phyloP scores from a whole-genome alignment of 73 alveolate genomes.

The Urostyla sp. region DNA sequence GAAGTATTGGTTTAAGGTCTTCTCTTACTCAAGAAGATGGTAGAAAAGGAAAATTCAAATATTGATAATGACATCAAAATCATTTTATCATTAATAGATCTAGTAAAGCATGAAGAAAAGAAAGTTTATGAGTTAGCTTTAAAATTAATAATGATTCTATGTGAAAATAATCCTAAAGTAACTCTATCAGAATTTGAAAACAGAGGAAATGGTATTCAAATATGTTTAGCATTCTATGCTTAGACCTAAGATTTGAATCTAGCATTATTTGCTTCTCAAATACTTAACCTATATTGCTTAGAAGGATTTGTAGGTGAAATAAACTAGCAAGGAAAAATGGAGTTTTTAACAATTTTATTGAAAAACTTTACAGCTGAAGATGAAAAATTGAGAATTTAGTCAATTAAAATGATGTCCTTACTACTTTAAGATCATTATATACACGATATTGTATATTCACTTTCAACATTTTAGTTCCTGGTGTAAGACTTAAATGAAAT shows the following conservation, averaged over 20 bases:
- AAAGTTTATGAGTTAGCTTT: constrained; percentile 22
- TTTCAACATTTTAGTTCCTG: constrained; percentile 51
- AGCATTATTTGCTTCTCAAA: constrained; percentile 22
- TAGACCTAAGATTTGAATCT: constrained; percentile 7
- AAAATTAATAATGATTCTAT: constrained; percentile 4
- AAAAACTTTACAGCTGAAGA: constrained; percentile 40
- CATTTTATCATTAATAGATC: not conserved
- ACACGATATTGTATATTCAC: constrained; percentile 21
- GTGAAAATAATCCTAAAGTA: constrained; percentile 38
- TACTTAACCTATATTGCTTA: constrained; percentile 23
- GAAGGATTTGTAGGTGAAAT: constrained; percentile 39
- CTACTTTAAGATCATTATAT: constrained; percentile 3
- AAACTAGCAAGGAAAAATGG: constrained; percentile 30
- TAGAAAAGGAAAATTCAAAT: constrained; percentile 32
- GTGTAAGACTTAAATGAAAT: constrained; percentile 18
- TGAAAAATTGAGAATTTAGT: constrained; percentile 39
- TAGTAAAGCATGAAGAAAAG: constrained; percentile 5
- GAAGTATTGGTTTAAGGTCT: constrained; percentile 24
- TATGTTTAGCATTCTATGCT: constrained; percentile 32
- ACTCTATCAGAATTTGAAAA: constrained; percentile 31
- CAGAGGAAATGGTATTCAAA: constrained; percentile 35
- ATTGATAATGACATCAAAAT: constrained; percentile 42
- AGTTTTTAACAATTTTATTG: not conserved
- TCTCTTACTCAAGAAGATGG: constrained; percentile 26
- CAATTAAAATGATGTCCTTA: constrained; percentile 26